These are phyloP conservation scores for Mortierella sp. DNA, from an alignment of 371 early-diverging fungal species.

Conservation along the genomic window DNA sequence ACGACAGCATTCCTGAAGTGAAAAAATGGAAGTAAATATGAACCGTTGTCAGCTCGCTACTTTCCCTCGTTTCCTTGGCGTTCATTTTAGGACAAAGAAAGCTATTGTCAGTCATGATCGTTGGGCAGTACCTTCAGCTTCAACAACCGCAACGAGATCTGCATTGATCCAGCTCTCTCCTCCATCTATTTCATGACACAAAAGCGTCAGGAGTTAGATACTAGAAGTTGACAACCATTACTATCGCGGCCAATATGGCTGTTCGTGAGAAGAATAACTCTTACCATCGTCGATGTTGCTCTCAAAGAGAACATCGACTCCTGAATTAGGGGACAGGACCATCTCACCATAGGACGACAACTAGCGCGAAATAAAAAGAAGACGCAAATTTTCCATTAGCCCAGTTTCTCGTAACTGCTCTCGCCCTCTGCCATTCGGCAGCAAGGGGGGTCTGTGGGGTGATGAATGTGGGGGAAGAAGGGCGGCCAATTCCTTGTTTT, in stretches of 20 bases:
- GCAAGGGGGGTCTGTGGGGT: background rate
- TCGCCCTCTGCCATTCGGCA: background rate
- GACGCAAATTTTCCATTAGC: background rate
- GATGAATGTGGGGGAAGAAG: background rate
- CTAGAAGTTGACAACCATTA: too few relatives aligned
- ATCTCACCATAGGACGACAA: slow-evolving; percentile 54
- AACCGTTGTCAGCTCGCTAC: background rate
- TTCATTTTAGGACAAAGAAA: background rate
- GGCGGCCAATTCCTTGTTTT: background rate
- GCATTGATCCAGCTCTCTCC: slow-evolving; percentile 41
- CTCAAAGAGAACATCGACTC: slow-evolving; percentile 54
- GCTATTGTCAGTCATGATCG: background rate
- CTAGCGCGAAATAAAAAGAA: slow-evolving; percentile 15
- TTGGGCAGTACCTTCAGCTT: slow-evolving; percentile 43
- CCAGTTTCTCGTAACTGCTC: background rate
- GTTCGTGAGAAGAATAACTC: background rate
- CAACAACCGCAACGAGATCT: slow-evolving; percentile 52
- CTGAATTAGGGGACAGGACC: slow-evolving; percentile 46
- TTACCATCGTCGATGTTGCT: slow-evolving; percentile 54
- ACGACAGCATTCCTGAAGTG: slow-evolving; percentile 45
- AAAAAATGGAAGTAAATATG: background rate
- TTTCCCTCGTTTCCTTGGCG: background rate
- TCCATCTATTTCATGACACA: slow-evolving; percentile 29
- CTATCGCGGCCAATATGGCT: background rate
- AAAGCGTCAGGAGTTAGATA: background rate